Evolutionary conservation across 2,329 filamentous ascomycete genomes (phyloP), one percentile per base, ranked within the genome.

Genomic region (Fusarium poae): DNA sequence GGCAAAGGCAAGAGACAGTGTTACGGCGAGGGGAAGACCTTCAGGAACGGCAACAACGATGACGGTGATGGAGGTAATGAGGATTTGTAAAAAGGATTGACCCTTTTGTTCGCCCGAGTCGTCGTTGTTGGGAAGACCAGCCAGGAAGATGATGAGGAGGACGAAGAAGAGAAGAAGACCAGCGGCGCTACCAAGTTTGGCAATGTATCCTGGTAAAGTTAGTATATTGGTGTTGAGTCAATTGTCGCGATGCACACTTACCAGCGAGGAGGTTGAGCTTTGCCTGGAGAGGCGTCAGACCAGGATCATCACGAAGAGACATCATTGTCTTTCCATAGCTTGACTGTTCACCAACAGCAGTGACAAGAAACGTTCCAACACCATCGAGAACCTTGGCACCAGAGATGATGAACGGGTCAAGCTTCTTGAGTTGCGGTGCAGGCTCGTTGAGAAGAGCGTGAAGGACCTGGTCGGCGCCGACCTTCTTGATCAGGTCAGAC

Each of bases 111-210:
- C 81, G 1, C 87, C 79, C 0, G 79, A 77, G 0, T 67, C 74
- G n/a, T 65, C 40, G 72, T 86, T 88, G 23, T 79, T 72, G 15
- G 85, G 84, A 4, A 94, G 83, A 16, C 83, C 78, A 40, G 85
- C 89, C 18, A 93, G 81, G 75, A 94, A 94, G 72, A 92, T 89
- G 81, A 95, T 92, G 72, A 94, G 87, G 6, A 94, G 82, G n/a
- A 94, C 90, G 52, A 92, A 79, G 76, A 95, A 95, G 16, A 95
- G 83, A 3, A 94, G 78, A 12, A 91, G 79, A 56, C 91, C 92
- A 23, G 92, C 89, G 52, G 87, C 87, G 71, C 90, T 88, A 25
- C 85, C 86, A 6, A 79, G 68, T 64, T 77, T 79, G 15, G 79
- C 79, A 42, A 79, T 80, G 16, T 72, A 72, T 13, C 69, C 70